Conservation (phyloP, 257 asterid genomes). For the Haberlea rhodopensis region DNA sequence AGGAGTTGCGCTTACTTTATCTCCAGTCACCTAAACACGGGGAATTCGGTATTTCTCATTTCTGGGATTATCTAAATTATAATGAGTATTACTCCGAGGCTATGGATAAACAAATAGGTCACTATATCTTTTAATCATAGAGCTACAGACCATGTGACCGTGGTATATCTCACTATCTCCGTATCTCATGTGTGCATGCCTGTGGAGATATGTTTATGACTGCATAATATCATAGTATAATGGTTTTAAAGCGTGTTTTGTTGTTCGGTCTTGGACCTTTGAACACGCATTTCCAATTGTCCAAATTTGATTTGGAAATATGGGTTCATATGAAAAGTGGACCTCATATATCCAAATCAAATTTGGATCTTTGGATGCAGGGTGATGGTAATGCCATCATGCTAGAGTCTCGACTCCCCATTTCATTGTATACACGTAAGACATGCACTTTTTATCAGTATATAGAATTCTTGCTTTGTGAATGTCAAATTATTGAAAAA, state of each 20-base stretch:
- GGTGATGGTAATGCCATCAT: too few species aligned
- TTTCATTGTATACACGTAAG: too few species aligned
- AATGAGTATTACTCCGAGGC: slow-evolving; percentile 63
- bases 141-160: not conserved
- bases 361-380: too few species aligned
- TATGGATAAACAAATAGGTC: slow-evolving; percentile 41
- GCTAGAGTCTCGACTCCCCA: too few species aligned
- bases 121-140: slow-evolving; percentile 35
- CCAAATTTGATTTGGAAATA: too few species aligned
- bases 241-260: not conserved
- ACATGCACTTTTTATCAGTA: too few species aligned
- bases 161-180: not conserved
- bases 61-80: slow-evolving; percentile 80
- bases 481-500: too few species aligned
- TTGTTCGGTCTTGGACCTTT: not conserved
- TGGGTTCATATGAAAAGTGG: too few species aligned
- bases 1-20: slow-evolving; percentile 57
- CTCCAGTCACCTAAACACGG: slow-evolving; percentile 71
- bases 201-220: not conserved
- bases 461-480: too few species aligned
- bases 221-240: not conserved
- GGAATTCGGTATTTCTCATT: slow-evolving; percentile 59
- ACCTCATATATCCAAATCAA: too few species aligned
- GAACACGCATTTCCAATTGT: too few species aligned
- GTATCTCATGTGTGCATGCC: not conserved